phyloP scores from a whole-genome alignment of 371 early-diverging fungal genomes.

The Mortierella sp. region DNA sequence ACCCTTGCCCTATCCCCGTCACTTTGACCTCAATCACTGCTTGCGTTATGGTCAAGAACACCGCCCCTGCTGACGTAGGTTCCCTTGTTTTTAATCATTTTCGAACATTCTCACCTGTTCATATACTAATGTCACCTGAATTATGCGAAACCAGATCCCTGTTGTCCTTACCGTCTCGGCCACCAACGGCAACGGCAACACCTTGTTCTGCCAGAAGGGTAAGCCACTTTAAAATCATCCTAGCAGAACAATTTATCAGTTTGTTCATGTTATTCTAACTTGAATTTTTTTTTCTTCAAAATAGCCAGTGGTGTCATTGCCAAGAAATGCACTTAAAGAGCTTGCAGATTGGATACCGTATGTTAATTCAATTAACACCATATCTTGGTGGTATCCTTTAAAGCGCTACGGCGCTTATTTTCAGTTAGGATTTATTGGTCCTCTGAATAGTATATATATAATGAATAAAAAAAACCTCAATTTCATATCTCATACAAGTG shows the following conservation, averaged over 20 bases:
- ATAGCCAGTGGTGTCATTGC: constrained; percentile 33
- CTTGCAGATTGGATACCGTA: no score
- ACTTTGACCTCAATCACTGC: constrained; percentile 7
- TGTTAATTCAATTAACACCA: no score
- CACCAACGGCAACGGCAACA: constrained; percentile 33
- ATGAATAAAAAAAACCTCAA: no score
- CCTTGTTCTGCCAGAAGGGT: constrained; percentile 50
- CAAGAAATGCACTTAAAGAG: constrained; percentile 12
- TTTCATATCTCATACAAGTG: no score
- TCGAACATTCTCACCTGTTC: no score
- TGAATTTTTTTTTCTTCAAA: not conserved
- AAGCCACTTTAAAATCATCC: no score
- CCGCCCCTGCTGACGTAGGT: constrained; percentile 15
- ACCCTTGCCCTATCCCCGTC: constrained; percentile 21
- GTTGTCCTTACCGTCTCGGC: constrained; percentile 19
- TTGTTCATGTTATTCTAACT: not conserved
- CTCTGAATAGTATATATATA: no score
- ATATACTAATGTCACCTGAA: no score
- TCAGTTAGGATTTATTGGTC: no score
- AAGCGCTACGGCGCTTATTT: no score
- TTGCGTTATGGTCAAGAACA: constrained; percentile 23
- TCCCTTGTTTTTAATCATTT: not conserved
- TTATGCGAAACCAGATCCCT: constrained; percentile 7
- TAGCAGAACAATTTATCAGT: no score
- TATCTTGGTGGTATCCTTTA: no score